Percentiles rank a stretch among this genome's conserved stretches.
Conservation (phyloP, 2,329 filamentous ascomycete species). For the Pseudogymnoascus sp. region DNA sequence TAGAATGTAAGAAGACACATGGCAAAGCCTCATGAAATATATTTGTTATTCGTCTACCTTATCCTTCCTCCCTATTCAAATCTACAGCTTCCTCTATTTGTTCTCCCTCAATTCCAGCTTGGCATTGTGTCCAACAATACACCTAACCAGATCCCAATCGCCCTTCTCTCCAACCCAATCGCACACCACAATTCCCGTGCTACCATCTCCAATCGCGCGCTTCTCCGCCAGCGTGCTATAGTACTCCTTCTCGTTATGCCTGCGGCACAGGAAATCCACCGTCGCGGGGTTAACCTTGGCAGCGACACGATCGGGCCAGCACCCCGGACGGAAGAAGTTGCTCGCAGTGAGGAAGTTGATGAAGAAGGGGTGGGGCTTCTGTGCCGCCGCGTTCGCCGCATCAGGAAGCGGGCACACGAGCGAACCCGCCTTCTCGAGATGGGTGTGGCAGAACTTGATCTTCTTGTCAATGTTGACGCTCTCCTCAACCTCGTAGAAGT, state of each 20-base stretch:
- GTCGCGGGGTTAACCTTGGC: conserved; percentile 76
- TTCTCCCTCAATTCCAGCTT: conserved; percentile 43
- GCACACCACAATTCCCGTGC: conserved; percentile 81
- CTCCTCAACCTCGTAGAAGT: conserved; percentile 84
- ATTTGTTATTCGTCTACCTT: conserved; percentile 1
- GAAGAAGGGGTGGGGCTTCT: conserved; percentile 54
- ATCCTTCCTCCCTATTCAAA: not conserved
- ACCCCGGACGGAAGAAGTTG: conserved; percentile 88
- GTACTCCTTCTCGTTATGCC: conserved; percentile 43
- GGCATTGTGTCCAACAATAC: conserved; percentile 87
- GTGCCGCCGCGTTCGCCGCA: conserved; percentile 24
- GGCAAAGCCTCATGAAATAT: conserved; percentile 4
- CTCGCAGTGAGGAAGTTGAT: conserved; percentile 87
- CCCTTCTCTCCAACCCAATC: conserved; percentile 86
- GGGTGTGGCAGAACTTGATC: conserved; percentile 63
- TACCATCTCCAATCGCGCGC: conserved; percentile 57
- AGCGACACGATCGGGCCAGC: conserved; percentile 91
- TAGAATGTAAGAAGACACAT: conserved; percentile 5
- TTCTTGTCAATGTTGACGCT: conserved; percentile 72
- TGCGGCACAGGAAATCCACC: conserved; percentile 53
- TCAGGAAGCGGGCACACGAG: conserved; percentile 40
- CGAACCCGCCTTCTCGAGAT: conserved; percentile 65
- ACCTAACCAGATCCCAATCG: conserved; percentile 84
- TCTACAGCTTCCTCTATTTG: not conserved
- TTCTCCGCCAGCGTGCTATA: conserved; percentile 18